Evolutionary conservation across 192 early-diverging fungal species (phyloP).

Genomic region (Pilaira anomala): DNA sequence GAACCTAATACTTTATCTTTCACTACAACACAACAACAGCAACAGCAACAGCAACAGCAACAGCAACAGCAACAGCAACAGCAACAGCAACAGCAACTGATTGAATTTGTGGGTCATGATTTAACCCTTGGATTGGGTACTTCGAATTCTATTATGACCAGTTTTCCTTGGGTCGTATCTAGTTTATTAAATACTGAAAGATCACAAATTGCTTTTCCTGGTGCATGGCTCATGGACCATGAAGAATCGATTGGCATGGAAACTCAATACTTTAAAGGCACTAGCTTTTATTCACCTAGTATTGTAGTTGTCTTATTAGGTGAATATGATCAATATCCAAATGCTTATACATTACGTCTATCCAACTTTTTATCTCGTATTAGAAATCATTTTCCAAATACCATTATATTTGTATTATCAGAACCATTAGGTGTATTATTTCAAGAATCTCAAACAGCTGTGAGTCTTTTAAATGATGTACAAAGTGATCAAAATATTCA

Average conservation of each 20-base stretch:
- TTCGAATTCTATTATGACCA: slow-evolving; percentile 14
- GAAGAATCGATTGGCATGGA: slow-evolving; percentile 21
- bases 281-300: neutral
- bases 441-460: slow-evolving; percentile 17
- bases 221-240: slow-evolving; percentile 23
- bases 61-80: neutral
- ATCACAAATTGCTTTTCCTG: slow-evolving; percentile 27
- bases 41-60: neutral
- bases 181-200: slow-evolving; percentile 16
- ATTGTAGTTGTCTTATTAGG: slow-evolving; percentile 23
- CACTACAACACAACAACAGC: no score
- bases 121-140: slow-evolving; percentile 17
- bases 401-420: slow-evolving; percentile 17
- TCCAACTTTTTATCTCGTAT: slow-evolving; percentile 4
- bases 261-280: slow-evolving; percentile 21
- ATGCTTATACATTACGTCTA: neutral
- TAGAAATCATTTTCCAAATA: neutral
- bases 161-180: slow-evolving; percentile 29
- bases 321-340: slow-evolving; percentile 16
- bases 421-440: slow-evolving; percentile 26
- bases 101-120: slow-evolving; percentile 31
- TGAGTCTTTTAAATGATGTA: slow-evolving; percentile 1
- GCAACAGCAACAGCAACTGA: neutral
- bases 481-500: slow-evolving; percentile 23
- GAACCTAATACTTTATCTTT: neutral